Evolutionary conservation across 129 eudicot species (phyloP).

Genomic region (Chrysanthemum makinoi): DNA sequence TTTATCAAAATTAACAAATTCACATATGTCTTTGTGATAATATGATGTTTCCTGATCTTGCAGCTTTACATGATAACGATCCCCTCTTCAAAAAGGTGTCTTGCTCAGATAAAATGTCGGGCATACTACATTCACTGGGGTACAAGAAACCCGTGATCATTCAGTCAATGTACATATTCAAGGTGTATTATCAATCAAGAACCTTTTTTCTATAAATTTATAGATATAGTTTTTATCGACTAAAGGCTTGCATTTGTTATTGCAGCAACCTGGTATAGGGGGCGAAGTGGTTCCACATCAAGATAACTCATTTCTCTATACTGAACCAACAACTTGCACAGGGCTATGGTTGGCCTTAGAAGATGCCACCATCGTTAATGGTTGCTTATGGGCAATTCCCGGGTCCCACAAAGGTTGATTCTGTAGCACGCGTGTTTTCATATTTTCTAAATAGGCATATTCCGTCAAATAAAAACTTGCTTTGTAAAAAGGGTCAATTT

Average conservation of each 20-base stretch:
- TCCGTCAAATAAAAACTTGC: no score
- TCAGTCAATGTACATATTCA: constrained; percentile 98
- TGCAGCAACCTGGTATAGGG: constrained; percentile 98
- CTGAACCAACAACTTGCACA: constrained; percentile 89
- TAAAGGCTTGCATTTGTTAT: neutral
- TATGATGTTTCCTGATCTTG: constrained; percentile 19
- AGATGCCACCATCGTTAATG: constrained; percentile 80
- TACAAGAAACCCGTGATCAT: constrained; percentile 88
- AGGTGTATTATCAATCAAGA: constrained; percentile 42
- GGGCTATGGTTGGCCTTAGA: constrained; percentile 98
- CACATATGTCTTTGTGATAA: neutral
- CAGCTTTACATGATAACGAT: constrained; percentile 84
- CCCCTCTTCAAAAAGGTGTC: constrained; percentile 74
- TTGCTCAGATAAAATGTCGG: constrained; percentile 62
- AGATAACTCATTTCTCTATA: constrained; percentile 88
- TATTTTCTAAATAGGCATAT: neutral
- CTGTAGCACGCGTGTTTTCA: neutral
- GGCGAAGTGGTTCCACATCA: constrained; percentile 98
- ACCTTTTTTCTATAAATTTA: neutral
- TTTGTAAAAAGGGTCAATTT: no score
- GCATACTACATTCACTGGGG: constrained; percentile 60
- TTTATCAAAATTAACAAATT: neutral
- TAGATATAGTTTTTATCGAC: neutral
- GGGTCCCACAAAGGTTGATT: constrained; percentile 81
- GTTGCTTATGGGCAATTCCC: constrained; percentile 99